These are phyloP conservation scores for Wickerhamomyces canadensis DNA, from an alignment of 805 yeast species.

Conservation along the genomic window DNA sequence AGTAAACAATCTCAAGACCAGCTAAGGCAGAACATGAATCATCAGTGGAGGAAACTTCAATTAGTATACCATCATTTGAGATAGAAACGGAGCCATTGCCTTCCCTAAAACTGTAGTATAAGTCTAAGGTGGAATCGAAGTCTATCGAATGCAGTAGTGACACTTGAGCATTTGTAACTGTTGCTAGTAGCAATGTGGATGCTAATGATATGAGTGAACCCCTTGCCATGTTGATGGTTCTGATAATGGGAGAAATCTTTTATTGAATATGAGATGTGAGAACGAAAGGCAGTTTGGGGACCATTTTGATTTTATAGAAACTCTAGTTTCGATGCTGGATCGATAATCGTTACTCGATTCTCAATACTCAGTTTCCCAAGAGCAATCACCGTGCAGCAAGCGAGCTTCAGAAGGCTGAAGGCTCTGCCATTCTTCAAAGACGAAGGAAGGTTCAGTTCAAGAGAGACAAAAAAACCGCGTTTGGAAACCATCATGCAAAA, in stretches of 20 bases:
- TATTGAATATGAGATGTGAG: no score
- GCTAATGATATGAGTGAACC: neutral
- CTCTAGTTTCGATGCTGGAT: no score
- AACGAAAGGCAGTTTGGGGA: no score
- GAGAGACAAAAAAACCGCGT: no score
- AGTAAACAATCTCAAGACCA: slow-evolving; percentile 19
- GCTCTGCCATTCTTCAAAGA: no score
- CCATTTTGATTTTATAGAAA: neutral
- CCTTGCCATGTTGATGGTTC: neutral
- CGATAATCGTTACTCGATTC: no score
- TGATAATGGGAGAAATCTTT: no score
- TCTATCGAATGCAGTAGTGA: slow-evolving; percentile 12
- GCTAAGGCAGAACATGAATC: slow-evolving; percentile 11
- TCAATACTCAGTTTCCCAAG: no score
- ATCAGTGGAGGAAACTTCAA: slow-evolving; percentile 6
- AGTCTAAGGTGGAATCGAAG: slow-evolving; percentile 12
- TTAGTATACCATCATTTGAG: slow-evolving; percentile 7
- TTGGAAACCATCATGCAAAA: no score
- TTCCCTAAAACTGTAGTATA: slow-evolving; percentile 18
- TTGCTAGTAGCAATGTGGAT: slow-evolving; percentile 15
- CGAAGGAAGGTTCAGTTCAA: no score
- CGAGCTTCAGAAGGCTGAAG: no score
- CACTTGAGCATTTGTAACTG: slow-evolving; percentile 17
- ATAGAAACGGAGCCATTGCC: slow-evolving; percentile 14
- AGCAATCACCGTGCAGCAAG: no score